Evolutionary conservation across 371 early-diverging fungal species (phyloP).

Genomic region (Syncephalastrum sp.): DNA sequence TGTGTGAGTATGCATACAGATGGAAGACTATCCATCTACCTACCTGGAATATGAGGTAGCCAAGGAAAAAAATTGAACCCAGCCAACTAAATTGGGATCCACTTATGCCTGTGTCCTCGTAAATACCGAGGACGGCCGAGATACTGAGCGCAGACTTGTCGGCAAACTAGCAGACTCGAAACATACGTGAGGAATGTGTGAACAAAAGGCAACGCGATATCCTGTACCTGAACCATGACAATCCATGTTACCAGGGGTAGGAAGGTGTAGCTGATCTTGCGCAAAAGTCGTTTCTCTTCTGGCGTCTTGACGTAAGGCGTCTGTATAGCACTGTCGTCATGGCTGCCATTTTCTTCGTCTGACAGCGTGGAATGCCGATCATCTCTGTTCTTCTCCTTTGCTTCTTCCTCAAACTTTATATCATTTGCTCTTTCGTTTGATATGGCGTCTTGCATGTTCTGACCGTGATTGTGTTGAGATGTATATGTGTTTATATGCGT

Average conservation of each 20-base stretch:
- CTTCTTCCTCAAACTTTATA: too few relatives aligned
- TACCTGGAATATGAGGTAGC: slow-evolving; percentile 11
- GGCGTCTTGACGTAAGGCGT: slow-evolving; percentile 1
- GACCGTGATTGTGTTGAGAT: too few relatives aligned
- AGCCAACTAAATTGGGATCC: slow-evolving; percentile 25
- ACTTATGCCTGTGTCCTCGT: slow-evolving; percentile 18
- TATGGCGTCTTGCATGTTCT: too few relatives aligned
- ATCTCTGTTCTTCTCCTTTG: too few relatives aligned
- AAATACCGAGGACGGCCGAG: slow-evolving; percentile 28
- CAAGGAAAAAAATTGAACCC: slow-evolving; percentile 11
- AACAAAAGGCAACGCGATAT: too few relatives aligned
- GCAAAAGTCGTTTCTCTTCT: slow-evolving; percentile 27
- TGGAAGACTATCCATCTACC: too few relatives aligned
- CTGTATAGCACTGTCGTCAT: too few relatives aligned
- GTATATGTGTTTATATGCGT: too few relatives aligned
- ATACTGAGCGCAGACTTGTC: slow-evolving; percentile 30
- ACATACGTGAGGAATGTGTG: too few relatives aligned
- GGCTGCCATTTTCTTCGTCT: too few relatives aligned
- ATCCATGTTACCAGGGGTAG: slow-evolving; percentile 26
- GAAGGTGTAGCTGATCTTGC: slow-evolving; percentile 26
- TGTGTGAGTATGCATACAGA: not conserved
- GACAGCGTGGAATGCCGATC: too few relatives aligned
- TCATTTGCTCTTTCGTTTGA: too few relatives aligned
- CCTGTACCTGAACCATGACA: slow-evolving; percentile 29
- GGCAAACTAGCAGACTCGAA: slow-evolving; percentile 12